phyloP scores from a whole-genome alignment of 805 yeast species.

The Kregervanrija fluxuum region DNA sequence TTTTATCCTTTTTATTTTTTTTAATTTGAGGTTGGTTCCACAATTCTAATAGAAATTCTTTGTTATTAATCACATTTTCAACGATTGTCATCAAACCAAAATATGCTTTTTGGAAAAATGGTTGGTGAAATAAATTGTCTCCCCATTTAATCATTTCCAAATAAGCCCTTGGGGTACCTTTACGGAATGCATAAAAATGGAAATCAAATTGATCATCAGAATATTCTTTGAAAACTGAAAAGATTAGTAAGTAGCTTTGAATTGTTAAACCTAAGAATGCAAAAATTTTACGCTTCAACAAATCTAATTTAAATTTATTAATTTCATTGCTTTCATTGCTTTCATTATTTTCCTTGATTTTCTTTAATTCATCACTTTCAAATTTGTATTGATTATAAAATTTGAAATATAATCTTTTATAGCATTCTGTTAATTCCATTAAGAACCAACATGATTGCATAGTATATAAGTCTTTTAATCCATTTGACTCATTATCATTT shows the following conservation, averaged over 20 bases:
- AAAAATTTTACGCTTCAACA: slow-evolving; percentile 27
- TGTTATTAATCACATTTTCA: slow-evolving; percentile 32
- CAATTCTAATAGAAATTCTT: slow-evolving; percentile 13
- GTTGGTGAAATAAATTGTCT: slow-evolving; percentile 60
- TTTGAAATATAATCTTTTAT: slow-evolving; percentile 48
- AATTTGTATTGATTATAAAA: slow-evolving; percentile 15
- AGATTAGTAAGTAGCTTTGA: slow-evolving; percentile 66
- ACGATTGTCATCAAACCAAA: slow-evolving; percentile 56
- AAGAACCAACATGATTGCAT: slow-evolving; percentile 94
- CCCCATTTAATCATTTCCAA: slow-evolving; percentile 76
- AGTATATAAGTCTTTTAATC: slow-evolving; percentile 75
- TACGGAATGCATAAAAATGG: slow-evolving; percentile 86
- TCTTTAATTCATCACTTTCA: not conserved
- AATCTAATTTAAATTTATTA: slow-evolving; percentile 29
- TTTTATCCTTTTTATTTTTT: slow-evolving; percentile 47
- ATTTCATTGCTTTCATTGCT: slow-evolving; percentile 18
- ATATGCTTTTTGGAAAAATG: slow-evolving; percentile 65
- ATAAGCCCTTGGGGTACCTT: slow-evolving; percentile 85
- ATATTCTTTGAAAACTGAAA: slow-evolving; percentile 62
- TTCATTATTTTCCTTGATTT: not conserved
- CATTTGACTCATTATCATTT: slow-evolving; percentile 74
- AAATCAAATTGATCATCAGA: slow-evolving; percentile 86
- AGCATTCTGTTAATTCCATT: slow-evolving; percentile 78
- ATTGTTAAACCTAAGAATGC: slow-evolving; percentile 59
- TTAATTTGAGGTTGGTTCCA: slow-evolving; percentile 14